Evolutionary conservation across 495 filamentous ascomycete species (phyloP), one percentile per base, ranked within the genome.

Genomic region (Copromyces sp.): DNA sequence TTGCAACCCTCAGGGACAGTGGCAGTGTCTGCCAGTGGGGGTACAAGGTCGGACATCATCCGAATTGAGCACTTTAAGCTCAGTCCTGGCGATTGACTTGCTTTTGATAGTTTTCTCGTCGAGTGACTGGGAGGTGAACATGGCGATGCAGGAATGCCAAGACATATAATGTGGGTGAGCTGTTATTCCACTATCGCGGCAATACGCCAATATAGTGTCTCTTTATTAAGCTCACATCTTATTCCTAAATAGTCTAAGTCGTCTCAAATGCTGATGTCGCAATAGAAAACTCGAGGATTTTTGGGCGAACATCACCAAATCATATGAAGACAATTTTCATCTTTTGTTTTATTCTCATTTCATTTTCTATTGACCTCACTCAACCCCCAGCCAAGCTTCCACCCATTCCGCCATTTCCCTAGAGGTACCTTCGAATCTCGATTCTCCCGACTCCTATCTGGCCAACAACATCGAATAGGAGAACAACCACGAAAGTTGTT

Each of bases 181-280:
- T 7, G 29, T 32, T 61, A 35, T 8, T 0, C 0, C 14, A 61
- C 53, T 61, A 61, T 32, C 24, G 9, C 20, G 0, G 6, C 2
- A 29, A 5, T 1, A 24, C 45, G 3, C 1, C 0, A 0, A 11
- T 3, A 6, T 1, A 1, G 24, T 24, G 24, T 24, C 24, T 24
- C 24, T 24, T 29, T 14, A 9, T 59, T 59, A 53, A 53, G 9
- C 7, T 2, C 17, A 11, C 17, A 20, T 9, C n/a, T 4, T 9
- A 20, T 0, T 2, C 3, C 0, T 6, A 3, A 42, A 4, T 14
- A 42, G 2, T n/a, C n/a, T n/a, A n/a, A n/a, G n/a, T 17, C 41
- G 6, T 42, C 14, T 6, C 41, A 2, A 42, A 42, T 0, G 14
- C 24, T 24, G 24, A 24, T 24, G 24, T 24, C 24, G 16, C 2